These are phyloP conservation scores for Quercus suber DNA, from an alignment of 306 rosid species.

Conservation along the genomic window DNA sequence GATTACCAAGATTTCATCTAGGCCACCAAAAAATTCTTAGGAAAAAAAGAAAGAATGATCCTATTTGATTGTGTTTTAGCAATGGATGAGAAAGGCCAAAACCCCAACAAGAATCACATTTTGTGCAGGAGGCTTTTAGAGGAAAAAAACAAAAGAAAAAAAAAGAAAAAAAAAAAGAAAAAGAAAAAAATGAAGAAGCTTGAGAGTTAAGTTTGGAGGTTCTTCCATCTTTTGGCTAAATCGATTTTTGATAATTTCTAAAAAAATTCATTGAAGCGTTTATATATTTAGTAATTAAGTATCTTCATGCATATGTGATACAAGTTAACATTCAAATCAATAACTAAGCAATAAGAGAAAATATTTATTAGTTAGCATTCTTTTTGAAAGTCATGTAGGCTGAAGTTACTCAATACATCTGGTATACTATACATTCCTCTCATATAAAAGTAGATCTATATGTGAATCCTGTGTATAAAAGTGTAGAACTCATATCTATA, in stretches of 20 bases:
- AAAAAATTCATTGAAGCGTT: background rate
- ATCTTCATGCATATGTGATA: background rate
- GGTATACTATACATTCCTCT: no score
- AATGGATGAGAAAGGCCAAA: background rate
- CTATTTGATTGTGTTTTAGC: background rate
- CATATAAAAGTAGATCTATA: no score
- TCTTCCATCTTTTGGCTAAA: background rate
- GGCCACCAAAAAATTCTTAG: background rate
- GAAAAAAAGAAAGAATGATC: background rate
- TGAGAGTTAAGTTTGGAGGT: background rate
- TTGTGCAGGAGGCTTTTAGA: background rate
- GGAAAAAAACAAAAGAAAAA: no score
- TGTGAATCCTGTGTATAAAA: no score
- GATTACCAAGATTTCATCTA: background rate
- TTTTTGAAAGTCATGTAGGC: no score
- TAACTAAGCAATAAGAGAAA: no score
- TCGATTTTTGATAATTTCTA: background rate
- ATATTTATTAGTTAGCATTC: no score
- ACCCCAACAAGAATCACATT: background rate
- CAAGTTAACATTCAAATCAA: background rate
- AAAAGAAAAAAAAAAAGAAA: no score
- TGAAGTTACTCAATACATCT: no score
- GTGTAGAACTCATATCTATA: no score
- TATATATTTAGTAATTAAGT: background rate
- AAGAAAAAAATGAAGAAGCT: background rate